A percentile compares a stretch with the other conserved stretches of the same genome.
phyloP scores from a whole-genome alignment of 2,329 filamentous ascomycete genomes.

The Dothiorella sarmentorum region DNA sequence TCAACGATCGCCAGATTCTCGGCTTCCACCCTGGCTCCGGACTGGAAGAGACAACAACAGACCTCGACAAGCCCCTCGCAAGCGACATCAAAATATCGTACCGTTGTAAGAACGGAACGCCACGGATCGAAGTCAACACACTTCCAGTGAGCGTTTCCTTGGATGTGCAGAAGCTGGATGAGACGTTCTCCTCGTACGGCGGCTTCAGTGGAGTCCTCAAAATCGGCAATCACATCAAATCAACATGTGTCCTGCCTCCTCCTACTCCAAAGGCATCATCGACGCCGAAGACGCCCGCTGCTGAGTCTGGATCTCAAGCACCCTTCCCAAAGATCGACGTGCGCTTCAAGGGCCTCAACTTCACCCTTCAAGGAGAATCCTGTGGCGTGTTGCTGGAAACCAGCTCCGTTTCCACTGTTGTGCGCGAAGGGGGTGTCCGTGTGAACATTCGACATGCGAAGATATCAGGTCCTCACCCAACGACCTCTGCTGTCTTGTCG shows the following conservation, averaged over 20 bases:
- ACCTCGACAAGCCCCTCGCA: constrained; percentile 33
- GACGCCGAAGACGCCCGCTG: constrained; percentile 20
- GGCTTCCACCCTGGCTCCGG: constrained; percentile 49
- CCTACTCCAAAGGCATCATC: constrained; percentile 32
- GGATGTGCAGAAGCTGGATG: constrained; percentile 77
- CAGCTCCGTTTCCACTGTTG: constrained; percentile 77
- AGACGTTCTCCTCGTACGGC: constrained; percentile 83
- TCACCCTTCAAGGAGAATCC: constrained; percentile 73
- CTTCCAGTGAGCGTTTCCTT: constrained; percentile 72
- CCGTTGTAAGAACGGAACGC: constrained; percentile 21
- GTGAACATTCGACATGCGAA: constrained; percentile 73
- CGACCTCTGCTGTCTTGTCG: constrained; percentile 39
- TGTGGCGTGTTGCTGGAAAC: constrained; percentile 73
- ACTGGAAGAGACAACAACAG: constrained; percentile 40
- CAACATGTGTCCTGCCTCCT: constrained; percentile 56
- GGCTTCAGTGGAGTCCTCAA: constrained; percentile 89
- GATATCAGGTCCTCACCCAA: constrained; percentile 65
- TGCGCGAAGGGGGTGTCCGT: constrained; percentile 68
- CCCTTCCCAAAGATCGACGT: constrained; percentile 64
- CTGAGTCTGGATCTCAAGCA: constrained; percentile 21
- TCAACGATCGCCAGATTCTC: constrained; percentile 49
- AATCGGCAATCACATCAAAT: constrained; percentile 78
- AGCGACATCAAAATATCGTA: constrained; percentile 34
- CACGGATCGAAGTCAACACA: constrained; percentile 43
- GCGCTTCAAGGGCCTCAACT: constrained; percentile 70